Evolutionary conservation across 768 basidiomycete genomes (phyloP).

Genomic region (Sporobolomyces pararoseus): DNA sequence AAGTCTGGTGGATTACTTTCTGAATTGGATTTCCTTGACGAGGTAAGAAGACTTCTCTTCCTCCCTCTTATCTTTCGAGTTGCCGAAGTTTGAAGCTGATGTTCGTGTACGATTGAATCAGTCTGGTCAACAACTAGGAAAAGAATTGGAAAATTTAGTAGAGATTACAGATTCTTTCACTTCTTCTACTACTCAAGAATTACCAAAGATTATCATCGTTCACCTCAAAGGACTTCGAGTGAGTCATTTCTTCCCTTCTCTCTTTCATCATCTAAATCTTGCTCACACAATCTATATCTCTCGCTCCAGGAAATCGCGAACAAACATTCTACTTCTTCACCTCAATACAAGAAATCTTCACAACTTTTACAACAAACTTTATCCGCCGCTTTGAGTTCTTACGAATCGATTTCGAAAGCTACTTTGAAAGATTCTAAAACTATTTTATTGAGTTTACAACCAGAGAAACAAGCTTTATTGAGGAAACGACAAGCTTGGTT

Average conservation of each 20-base stretch:
- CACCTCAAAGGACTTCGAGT: conserved; percentile 39
- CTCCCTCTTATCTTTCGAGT: neutral
- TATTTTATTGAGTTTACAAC: conserved; percentile 28
- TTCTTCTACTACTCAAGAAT: neutral
- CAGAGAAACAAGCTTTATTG: conserved; percentile 14
- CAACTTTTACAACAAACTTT: conserved; percentile 18
- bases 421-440: neutral
- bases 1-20: neutral
- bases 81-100: too few species aligned
- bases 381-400: conserved; percentile 7
- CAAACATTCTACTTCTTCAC: conserved; percentile 20
- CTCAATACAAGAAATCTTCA: conserved; percentile 11
- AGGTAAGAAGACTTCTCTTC: neutral
- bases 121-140: conserved; percentile 2
- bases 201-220: conserved; percentile 17
- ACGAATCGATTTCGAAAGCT: neutral
- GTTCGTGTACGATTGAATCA: too few species aligned
- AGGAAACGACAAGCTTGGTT: conserved; percentile 27
- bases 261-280: neutral
- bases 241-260: neutral
- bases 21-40: conserved; percentile 33
- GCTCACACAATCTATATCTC: neutral
- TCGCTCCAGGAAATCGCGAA: conserved; percentile 8
- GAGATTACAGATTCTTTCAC: conserved; percentile 24
- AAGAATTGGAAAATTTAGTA: conserved; percentile 26